phyloP scores from a whole-genome alignment of 805 yeast species.

The Myxozyma vanderwaltii region DNA sequence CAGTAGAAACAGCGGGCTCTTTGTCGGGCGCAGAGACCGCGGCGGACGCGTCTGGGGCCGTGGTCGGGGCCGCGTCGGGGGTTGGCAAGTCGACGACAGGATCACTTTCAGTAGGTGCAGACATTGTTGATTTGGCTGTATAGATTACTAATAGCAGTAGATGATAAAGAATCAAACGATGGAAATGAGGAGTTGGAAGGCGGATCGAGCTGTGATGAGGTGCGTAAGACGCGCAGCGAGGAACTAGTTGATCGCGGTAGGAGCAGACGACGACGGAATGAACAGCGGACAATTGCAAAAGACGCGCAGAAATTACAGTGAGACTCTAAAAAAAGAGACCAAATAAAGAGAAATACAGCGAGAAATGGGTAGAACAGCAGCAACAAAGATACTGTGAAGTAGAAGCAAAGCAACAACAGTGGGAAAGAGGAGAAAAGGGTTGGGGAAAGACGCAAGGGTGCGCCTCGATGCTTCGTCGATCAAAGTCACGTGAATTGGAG shows the following conservation, averaged over 20 bases:
- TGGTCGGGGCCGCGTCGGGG: slow-evolving; percentile 3
- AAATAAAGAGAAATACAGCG: no score
- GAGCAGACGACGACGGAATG: not conserved
- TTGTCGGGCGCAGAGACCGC: no score
- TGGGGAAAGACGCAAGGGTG: slow-evolving; percentile 4
- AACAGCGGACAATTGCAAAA: no score
- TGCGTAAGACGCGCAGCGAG: not conserved
- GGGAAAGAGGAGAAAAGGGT: not conserved
- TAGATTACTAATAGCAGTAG: no score
- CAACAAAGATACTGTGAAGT: not conserved
- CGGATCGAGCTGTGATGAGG: not conserved
- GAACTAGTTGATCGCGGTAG: not conserved
- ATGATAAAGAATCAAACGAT: no score
- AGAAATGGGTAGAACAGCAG: not conserved
- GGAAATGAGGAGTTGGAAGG: no score
- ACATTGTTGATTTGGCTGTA: not conserved
- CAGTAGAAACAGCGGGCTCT: no score
- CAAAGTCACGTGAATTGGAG: slow-evolving; percentile 7
- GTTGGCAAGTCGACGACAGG: not conserved
- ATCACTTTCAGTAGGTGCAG: slow-evolving; percentile 1
- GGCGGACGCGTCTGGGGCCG: slow-evolving; percentile 7
- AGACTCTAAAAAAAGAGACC: no score
- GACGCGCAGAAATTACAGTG: no score
- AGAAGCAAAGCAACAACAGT: not conserved
- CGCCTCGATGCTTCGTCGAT: slow-evolving; percentile 1